These are phyloP conservation scores for Eutrema japonicum DNA, from an alignment of 345 rosid genomes.

Conservation along the genomic window DNA sequence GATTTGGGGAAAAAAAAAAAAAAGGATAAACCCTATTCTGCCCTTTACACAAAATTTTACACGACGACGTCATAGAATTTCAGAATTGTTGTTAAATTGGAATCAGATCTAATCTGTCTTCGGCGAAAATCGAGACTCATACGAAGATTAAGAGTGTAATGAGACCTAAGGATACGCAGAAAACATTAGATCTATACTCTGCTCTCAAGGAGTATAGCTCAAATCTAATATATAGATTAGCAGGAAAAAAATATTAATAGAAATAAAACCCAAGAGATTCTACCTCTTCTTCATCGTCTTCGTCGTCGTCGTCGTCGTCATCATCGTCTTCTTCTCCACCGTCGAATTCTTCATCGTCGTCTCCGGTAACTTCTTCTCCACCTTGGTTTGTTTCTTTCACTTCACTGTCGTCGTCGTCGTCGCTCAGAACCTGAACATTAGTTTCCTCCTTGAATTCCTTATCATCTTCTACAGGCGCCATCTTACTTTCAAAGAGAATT, in stretches of 20 bases:
- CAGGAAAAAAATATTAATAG: neutral
- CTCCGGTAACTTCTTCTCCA: conserved; percentile 49
- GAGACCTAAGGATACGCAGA: neutral
- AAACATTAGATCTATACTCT: conserved; percentile 30
- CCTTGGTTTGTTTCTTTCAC: conserved; percentile 53
- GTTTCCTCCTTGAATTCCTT: conserved; percentile 46
- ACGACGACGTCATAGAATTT: neutral
- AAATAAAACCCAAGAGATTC: neutral
- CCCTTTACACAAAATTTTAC: neutral
- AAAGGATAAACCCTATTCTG: conserved; percentile 8
- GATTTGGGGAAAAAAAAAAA: neutral
- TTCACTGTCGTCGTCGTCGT: conserved; percentile 43
- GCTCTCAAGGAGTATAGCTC: neutral
- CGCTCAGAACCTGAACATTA: conserved; percentile 39
- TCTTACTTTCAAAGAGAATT: conserved; percentile 25
- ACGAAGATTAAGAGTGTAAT: neutral
- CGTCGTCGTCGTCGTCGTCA: conserved; percentile 54
- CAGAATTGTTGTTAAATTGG: neutral
- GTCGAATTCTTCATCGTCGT: conserved; percentile 52
- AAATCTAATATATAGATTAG: neutral
- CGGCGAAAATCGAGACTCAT: neutral
- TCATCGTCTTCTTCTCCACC: conserved; percentile 64
- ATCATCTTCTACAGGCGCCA: conserved; percentile 51
- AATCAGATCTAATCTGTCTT: conserved; percentile 7
- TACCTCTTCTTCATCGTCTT: conserved; percentile 55